phyloP scores from a whole-genome alignment of 2,329 filamentous ascomycete genomes.

The Calonectria ilicicola region DNA sequence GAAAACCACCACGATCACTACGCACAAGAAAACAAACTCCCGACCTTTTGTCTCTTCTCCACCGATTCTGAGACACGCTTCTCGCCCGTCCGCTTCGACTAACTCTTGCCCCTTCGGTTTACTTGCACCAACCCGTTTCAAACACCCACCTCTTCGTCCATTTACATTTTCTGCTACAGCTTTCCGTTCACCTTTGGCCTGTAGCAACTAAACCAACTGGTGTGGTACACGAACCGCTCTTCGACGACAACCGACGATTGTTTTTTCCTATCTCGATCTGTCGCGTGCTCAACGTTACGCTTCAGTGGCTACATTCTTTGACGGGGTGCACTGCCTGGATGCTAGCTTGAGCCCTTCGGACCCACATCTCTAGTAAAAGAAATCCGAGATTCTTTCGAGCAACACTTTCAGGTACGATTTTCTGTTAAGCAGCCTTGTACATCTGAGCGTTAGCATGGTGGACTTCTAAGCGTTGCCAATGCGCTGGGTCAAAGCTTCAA shows the following conservation, averaged over 20 bases:
- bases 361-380: not conserved
- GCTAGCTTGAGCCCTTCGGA: constrained; percentile 18
- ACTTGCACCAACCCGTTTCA: constrained; percentile 29
- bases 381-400: constrained; percentile 7
- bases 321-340: constrained; percentile 11
- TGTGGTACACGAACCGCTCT: constrained; percentile 32
- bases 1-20: constrained; percentile 23
- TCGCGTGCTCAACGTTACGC: constrained; percentile 10
- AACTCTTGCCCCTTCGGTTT: constrained; percentile 33
- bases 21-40: constrained; percentile 23
- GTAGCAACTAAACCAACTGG: constrained; percentile 42
- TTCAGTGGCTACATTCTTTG: not conserved
- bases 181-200: constrained; percentile 33
- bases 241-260: constrained; percentile 25
- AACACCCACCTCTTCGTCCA: constrained; percentile 25
- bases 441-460: not conserved
- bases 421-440: not conserved
- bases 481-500: not conserved
- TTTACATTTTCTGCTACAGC: constrained; percentile 38
- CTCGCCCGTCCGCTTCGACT: constrained; percentile 35
- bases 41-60: constrained; percentile 38
- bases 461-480: not conserved
- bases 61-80: constrained; percentile 42
- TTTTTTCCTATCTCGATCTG: not conserved
- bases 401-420: constrained; percentile 34